Conservation (phyloP, 495 filamentous ascomycete genomes). For the Hypoxylon perforatum region DNA sequence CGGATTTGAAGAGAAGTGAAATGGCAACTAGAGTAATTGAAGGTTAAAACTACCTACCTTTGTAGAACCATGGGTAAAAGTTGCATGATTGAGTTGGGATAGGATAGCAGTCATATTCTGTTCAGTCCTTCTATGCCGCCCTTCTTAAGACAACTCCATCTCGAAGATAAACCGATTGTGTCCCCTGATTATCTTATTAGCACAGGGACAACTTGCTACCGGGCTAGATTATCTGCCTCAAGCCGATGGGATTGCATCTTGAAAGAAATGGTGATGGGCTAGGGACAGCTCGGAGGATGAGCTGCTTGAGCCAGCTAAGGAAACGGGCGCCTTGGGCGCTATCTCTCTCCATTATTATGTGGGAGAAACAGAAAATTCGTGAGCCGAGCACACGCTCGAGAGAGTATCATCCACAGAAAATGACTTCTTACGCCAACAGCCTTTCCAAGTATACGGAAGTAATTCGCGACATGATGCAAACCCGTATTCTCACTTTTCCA, state of each 20-base stretch:
- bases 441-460: conserved; percentile 40
- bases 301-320: conserved; percentile 39
- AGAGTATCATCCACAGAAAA: conserved; percentile 29
- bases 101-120: conserved; percentile 34
- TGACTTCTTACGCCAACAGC: conserved; percentile 24
- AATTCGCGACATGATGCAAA: conserved; percentile 37
- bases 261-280: conserved; percentile 45
- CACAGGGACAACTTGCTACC: conserved; percentile 42
- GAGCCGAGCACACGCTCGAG: conserved; percentile 5
- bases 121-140: conserved; percentile 20
- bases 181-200: conserved; percentile 38
- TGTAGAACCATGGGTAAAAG: conserved; percentile 31
- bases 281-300: conserved; percentile 42
- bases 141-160: conserved; percentile 41
- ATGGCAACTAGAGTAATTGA: too few species aligned
- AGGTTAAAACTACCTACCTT: too few species aligned
- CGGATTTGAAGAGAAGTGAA: too few species aligned
- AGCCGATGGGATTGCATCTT: conserved; percentile 35
- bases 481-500: conserved; percentile 42
- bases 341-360: conserved; percentile 44
- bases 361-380: conserved; percentile 38
- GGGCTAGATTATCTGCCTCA: conserved; percentile 35
- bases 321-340: conserved; percentile 40
- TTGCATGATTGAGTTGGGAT: conserved; percentile 34
- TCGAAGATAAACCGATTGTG: conserved; percentile 41